A percentile compares a stretch with the other conserved stretches of the same genome.
phyloP scores from a whole-genome alignment of 495 filamentous ascomycete species.

The Penicillium simplicissimum region DNA sequence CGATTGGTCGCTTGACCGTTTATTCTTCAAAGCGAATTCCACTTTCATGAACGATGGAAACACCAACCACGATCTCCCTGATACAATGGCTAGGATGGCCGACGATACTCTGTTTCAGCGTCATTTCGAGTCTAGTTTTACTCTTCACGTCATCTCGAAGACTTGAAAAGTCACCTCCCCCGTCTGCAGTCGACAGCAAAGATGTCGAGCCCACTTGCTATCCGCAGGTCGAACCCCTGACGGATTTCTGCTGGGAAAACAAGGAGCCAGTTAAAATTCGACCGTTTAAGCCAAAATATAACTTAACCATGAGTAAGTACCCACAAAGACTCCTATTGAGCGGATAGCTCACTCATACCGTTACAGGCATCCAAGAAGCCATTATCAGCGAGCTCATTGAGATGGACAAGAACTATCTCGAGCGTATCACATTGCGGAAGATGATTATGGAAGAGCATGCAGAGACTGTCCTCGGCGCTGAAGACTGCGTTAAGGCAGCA shows the following conservation, averaged over 20 bases:
- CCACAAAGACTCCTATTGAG: no score
- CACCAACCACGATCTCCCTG: not conserved
- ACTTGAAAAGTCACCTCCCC: not conserved
- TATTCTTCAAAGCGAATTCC: no score
- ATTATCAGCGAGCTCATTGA: slow-evolving; percentile 57
- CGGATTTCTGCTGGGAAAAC: slow-evolving; percentile 56
- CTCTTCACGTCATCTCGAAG: not conserved
- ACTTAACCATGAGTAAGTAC: slow-evolving; percentile 66
- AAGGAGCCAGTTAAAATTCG: slow-evolving; percentile 58
- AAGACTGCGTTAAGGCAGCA: slow-evolving; percentile 47
- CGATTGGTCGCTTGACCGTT: no score
- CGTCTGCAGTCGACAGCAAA: not conserved
- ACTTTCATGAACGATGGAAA: not conserved
- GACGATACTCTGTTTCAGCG: slow-evolving; percentile 8
- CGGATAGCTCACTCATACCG: not conserved
- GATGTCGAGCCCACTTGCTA: slow-evolving; percentile 12
- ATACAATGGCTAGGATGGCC: slow-evolving; percentile 9
- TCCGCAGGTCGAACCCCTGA: slow-evolving; percentile 49
- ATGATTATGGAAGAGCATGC: not conserved
- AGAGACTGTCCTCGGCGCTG: not conserved
- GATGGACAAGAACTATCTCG: slow-evolving; percentile 64
- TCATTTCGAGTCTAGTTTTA: slow-evolving; percentile 1
- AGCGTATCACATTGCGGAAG: slow-evolving; percentile 51
- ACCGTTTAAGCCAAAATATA: slow-evolving; percentile 68
- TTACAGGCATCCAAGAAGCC: slow-evolving; percentile 28